Evolutionary conservation across 805 yeast species (phyloP).

Genomic region (Jamesozyma lodderae): DNA sequence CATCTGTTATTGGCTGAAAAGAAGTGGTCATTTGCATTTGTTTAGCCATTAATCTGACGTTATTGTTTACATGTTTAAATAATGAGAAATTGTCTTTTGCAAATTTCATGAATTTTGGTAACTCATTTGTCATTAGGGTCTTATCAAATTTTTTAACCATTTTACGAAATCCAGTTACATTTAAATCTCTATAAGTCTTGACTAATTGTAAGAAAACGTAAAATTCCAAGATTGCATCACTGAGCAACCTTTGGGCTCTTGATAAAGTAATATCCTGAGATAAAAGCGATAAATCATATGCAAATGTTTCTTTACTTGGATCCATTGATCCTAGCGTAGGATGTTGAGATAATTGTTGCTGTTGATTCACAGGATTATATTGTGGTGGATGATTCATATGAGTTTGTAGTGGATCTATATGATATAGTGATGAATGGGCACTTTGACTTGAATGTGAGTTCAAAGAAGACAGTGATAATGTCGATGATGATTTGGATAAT

Average conservation of each 20-base stretch:
- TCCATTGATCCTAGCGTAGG: background rate
- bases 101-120: constrained; percentile 20
- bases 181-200: constrained; percentile 52
- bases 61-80: constrained; percentile 23
- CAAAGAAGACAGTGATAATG: background rate
- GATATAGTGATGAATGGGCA: too few relatives aligned
- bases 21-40: constrained; percentile 18
- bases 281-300: constrained; percentile 4
- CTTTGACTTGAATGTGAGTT: too few relatives aligned
- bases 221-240: constrained; percentile 27
- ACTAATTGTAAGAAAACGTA: constrained; percentile 27
- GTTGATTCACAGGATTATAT: too few relatives aligned
- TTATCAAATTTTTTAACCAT: constrained; percentile 88
- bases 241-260: constrained; percentile 10
- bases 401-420: too few relatives aligned
- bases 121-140: constrained; percentile 22
- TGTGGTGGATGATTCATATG: too few relatives aligned
- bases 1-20: constrained; percentile 8
- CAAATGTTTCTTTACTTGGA: constrained; percentile 12
- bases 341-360: background rate
- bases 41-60: constrained; percentile 20
- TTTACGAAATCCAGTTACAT: constrained; percentile 83
- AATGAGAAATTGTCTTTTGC: constrained; percentile 20
- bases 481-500: constrained; percentile 2
- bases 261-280: constrained; percentile 7